Evolutionary conservation across 1,284 basidiomycete species (phyloP), one percentile per base, ranked within the genome.

Genomic region (Naganishia sp.): DNA sequence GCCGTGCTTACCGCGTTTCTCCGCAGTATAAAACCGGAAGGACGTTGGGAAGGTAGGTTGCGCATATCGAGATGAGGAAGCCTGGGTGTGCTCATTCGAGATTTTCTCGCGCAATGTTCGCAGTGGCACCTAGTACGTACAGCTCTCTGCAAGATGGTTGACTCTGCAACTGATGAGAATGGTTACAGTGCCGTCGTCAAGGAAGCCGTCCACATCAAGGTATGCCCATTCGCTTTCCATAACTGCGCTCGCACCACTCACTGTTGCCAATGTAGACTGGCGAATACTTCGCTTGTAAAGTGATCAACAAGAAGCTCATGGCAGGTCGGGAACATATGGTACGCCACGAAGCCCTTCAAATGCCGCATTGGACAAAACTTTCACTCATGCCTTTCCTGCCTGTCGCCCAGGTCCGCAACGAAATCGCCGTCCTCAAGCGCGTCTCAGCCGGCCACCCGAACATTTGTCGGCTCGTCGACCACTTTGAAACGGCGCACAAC

Each of bases 401-500:
- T 55, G 17, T 21, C 21, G 58, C 32, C 2, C 72, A 94, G 92
- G 92, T 97, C 64, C 87, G 95, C 63, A 99, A 99, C 74, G 95
- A 99, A 81, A 99, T 99, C 72, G 86, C 89, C 6, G 94, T 98
- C 6, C 83, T 99, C 73, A 99, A 99, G 82, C 86, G 87, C 72
- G 89, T 98, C 55, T 98, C 95, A 15, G 93, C 90, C 67, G 92
- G 93, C 7, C 87, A 98, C 80, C 80, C 78, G 28, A 94, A 95
- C 79, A 89, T 94, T 70, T 92, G 94, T 62, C 92, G 90, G 13
- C 82, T 97, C 41, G 90, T 94, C 77, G 95, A 99, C 79, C 98
- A 98, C 82, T 99, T 98, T 75, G 95, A 99, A 88, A 97, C 94
- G 32, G 84, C 90, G 31, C 92, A 96, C 81, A 97, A 98, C 75